phyloP scores from a whole-genome alignment of 257 asterid genomes.

The Mentha longifolia region DNA sequence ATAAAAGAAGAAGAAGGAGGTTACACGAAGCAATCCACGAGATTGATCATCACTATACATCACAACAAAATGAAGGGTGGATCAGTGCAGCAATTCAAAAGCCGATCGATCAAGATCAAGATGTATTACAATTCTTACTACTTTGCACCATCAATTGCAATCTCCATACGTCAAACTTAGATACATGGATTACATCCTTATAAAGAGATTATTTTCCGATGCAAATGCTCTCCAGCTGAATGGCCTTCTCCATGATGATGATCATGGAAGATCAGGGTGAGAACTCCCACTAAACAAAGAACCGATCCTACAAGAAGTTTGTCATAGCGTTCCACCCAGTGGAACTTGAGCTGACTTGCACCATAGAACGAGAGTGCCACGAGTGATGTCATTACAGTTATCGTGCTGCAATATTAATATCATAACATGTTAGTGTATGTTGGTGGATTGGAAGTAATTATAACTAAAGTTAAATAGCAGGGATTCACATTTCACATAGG shows the following conservation, averaged over 20 bases:
- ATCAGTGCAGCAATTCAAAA: neutral
- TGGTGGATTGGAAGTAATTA: neutral
- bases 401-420: conserved; percentile 62
- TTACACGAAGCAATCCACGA: conserved; percentile 22
- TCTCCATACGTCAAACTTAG: conserved; percentile 28
- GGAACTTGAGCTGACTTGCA: conserved; percentile 98
- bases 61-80: conserved; percentile 18
- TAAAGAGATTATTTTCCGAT: conserved; percentile 61
- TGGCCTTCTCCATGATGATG: conserved; percentile 35
- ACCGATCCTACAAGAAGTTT: conserved; percentile 97
- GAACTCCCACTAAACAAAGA: conserved; percentile 80
- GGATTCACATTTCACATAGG: neutral
- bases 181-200: conserved; percentile 27
- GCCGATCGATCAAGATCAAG: neutral
- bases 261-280: conserved; percentile 90
- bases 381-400: conserved; percentile 90
- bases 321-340: conserved; percentile 96
- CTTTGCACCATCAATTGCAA: conserved; percentile 21
- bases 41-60: conserved; percentile 26
- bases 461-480: conserved; percentile 10
- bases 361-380: conserved; percentile 98
- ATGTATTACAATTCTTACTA: conserved; percentile 27
- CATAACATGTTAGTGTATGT: conserved; percentile 11
- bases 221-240: conserved; percentile 52
- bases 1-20: neutral